Conservation (phyloP, 345 rosid genomes). For the Viola odorata region DNA sequence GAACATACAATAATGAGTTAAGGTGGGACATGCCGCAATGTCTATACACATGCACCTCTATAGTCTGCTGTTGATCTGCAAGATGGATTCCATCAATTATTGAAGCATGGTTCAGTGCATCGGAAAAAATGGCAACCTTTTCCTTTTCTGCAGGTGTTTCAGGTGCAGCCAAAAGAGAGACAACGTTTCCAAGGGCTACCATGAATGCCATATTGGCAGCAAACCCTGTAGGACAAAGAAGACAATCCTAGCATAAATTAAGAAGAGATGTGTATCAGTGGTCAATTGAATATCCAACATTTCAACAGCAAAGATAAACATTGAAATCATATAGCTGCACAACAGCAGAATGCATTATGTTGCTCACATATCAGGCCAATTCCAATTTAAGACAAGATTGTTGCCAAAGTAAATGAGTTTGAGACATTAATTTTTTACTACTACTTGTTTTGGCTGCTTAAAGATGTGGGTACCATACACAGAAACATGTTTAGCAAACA, state of each 20-base stretch:
- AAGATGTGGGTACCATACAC: not conserved
- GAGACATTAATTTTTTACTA: not conserved
- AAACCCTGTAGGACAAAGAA: conserved; percentile 97
- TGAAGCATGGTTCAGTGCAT: conserved; percentile 91
- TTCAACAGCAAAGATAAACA: not conserved
- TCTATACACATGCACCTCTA: conserved; percentile 57
- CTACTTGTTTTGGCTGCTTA: not conserved
- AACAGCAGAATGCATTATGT: too few species aligned
- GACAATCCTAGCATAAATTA: conserved; percentile 68
- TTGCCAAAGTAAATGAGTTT: not conserved
- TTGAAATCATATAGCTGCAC: too few species aligned
- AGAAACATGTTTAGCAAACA: not conserved
- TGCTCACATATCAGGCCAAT: too few species aligned
- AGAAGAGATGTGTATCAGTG: conserved; percentile 28
- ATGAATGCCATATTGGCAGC: conserved; percentile 91
- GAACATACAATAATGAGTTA: conserved; percentile 54
- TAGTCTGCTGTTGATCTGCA: conserved; percentile 63
- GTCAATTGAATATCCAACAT: not conserved
- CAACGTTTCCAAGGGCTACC: conserved; percentile 83
- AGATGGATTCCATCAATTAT: conserved; percentile 92
- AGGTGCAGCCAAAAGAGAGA: conserved; percentile 51
- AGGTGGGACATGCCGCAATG: conserved; percentile 90
- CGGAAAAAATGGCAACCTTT: conserved; percentile 86
- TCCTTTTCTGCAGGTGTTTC: conserved; percentile 42
- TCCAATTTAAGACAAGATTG: not conserved